A percentile compares a stretch with the other conserved stretches of the same genome.
Conservation (phyloP, 495 filamentous ascomycete species). For the Neurospora sp. region DNA sequence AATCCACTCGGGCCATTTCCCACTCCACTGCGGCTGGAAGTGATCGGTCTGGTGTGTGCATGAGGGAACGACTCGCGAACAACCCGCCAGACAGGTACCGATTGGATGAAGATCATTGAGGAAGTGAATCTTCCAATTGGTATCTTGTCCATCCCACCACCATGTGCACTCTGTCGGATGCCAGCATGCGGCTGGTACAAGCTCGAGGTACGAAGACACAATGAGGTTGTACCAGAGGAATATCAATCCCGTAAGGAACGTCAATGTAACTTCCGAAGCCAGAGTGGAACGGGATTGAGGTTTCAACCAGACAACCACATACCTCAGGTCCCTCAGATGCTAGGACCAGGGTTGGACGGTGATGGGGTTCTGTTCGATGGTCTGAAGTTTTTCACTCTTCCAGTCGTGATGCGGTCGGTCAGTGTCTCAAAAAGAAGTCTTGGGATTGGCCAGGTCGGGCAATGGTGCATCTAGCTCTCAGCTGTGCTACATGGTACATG, state of each 20-base stretch:
- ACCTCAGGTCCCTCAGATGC: background rate
- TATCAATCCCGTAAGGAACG: background rate
- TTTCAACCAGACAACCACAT: background rate
- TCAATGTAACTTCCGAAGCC: background rate
- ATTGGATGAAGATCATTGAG: background rate
- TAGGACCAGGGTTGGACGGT: background rate
- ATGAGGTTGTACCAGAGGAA: background rate
- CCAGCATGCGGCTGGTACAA: background rate
- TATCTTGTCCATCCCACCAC: background rate
- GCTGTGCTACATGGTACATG: background rate
- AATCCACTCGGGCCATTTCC: background rate
- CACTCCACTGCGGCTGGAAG: background rate
- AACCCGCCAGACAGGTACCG: background rate
- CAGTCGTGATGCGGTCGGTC: background rate
- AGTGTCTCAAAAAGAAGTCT: background rate
- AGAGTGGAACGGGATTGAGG: background rate
- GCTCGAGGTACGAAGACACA: background rate
- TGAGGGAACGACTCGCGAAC: background rate
- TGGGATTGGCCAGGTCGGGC: background rate
- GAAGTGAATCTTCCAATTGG: background rate
- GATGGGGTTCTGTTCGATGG: background rate
- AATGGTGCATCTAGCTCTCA: background rate
- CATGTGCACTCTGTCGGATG: background rate
- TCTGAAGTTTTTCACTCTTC: background rate
- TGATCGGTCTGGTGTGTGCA: background rate